Conservation (phyloP, 2,329 filamentous ascomycete genomes). For the Scortechinia acanthostroma region DNA sequence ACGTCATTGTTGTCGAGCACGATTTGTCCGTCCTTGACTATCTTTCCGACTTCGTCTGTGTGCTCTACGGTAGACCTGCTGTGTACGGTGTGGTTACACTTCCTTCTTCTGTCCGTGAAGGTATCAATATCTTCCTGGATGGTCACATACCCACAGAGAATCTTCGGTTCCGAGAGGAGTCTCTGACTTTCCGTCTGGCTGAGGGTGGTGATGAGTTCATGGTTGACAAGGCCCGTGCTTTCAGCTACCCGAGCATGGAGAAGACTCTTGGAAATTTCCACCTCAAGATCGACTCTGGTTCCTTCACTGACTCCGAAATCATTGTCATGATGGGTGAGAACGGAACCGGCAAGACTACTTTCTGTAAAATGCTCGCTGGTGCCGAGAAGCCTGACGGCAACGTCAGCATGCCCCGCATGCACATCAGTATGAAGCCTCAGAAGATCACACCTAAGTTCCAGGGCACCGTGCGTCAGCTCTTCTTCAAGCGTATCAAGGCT, state of each 20-base stretch:
- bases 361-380: slow-evolving; percentile 92
- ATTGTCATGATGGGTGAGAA: slow-evolving; percentile 99
- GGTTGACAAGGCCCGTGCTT: slow-evolving; percentile 76
- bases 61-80: slow-evolving; percentile 89
- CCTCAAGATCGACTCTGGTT: slow-evolving; percentile 71
- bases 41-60: slow-evolving; percentile 95
- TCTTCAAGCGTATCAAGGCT: slow-evolving; percentile 99
- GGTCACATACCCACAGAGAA: slow-evolving; percentile 98
- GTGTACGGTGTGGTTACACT: slow-evolving; percentile 97
- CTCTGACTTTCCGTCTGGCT: slow-evolving; percentile 86
- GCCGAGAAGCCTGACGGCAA: slow-evolving; percentile 82
- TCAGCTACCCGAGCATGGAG: slow-evolving; percentile 82
- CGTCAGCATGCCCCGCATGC: slow-evolving; percentile 79
- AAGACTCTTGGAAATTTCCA: slow-evolving; percentile 89
- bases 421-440: slow-evolving; percentile 98
- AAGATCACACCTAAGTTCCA: slow-evolving; percentile 98
- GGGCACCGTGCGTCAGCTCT: slow-evolving; percentile 91
- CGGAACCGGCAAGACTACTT: slow-evolving; percentile 97
- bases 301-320: slow-evolving; percentile 96
- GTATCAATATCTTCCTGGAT: slow-evolving; percentile 98
- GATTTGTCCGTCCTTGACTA: slow-evolving; percentile 98
- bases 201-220: slow-evolving; percentile 85
- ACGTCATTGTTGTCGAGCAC: slow-evolving; percentile 98
- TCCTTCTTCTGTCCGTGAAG: slow-evolving; percentile 91
- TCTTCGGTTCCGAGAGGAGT: slow-evolving; percentile 94